Conservation (phyloP, 495 filamentous ascomycete species). For the Neurospora sp. region DNA sequence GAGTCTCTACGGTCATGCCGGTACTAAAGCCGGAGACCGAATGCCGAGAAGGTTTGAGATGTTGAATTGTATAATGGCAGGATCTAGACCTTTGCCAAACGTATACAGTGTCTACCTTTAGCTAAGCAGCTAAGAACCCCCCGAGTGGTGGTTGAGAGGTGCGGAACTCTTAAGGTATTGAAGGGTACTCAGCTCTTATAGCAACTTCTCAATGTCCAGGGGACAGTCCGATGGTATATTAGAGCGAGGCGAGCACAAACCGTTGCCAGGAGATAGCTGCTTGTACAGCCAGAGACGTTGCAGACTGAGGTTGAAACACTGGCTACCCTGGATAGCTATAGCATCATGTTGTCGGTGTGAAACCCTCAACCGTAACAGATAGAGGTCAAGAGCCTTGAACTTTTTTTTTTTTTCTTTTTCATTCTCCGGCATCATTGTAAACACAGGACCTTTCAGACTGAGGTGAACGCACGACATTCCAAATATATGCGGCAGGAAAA, state of each 20-base stretch:
- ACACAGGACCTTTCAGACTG: neutral
- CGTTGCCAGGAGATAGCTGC: neutral
- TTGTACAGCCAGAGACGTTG: neutral
- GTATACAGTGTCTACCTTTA: neutral
- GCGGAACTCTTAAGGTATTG: neutral
- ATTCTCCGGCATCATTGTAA: too few species aligned
- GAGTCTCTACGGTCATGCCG: neutral
- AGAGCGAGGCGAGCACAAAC: neutral
- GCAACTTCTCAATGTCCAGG: neutral
- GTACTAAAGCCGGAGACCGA: neutral
- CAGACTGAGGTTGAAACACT: neutral
- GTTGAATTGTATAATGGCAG: neutral
- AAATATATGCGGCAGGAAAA: neutral
- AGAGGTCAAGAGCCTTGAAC: neutral
- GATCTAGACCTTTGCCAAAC: neutral
- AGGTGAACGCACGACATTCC: neutral
- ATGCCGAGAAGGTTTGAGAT: neutral
- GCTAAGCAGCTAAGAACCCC: neutral
- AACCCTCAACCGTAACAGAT: neutral
- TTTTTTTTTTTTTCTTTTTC: too few species aligned
- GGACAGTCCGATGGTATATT: neutral
- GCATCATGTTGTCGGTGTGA: neutral
- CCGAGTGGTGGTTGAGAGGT: neutral
- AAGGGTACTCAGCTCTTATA: neutral
- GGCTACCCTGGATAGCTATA: neutral